Evolutionary conservation across 2,329 filamentous ascomycete species (phyloP), one percentile per base, ranked within the genome.

Genomic region (Ceratocystiopsis minuta): DNA sequence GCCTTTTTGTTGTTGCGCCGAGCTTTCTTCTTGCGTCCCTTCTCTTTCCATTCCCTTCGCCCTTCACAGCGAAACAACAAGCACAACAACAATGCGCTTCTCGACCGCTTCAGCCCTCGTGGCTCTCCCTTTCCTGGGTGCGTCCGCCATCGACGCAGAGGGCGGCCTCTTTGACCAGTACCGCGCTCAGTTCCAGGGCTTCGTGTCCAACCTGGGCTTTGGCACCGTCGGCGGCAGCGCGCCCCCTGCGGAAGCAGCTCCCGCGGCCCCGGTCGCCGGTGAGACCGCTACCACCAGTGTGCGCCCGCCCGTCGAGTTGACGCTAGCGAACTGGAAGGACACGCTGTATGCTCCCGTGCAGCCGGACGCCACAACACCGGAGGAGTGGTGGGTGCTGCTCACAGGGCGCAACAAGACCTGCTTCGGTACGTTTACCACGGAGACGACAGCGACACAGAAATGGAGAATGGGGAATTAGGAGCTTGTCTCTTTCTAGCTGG

Each of bases 371-470:
- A 70, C 71, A 12, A 67, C 61, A 9, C 78, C 80, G 6, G 78
- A 80, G 59, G 78, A 85, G 60, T 86, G 79, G 79, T 77, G 80
- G 66, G 64, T 88, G 46, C 67, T 81, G 50, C 62, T 84, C 50
- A 81, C 76, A 11, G 82, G 82, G 43, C 67, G 79, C 51, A 86
- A 87, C 66, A 79, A 76, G 63, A 85, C 81, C 31, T 88, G 82
- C 63, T 78, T 70, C 55, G 70, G 72, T 75, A 62, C 44, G 66
- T 17, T 37, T n/a, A 20, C 11, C 24, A 6, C 24, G 24, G 24
- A 20, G n/a, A n/a, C n/a, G n/a, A n/a, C n/a, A n/a, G n/a, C n/a
- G n/a, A n/a, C n/a, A n/a, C n/a, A n/a, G n/a, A n/a, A n/a, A n/a
- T n/a, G n/a, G n/a, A n/a, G n/a, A n/a, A n/a, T n/a, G n/a, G n/a